Evolutionary conservation across 352 stramenopile genomes (phyloP), one percentile per base, ranked within the genome.

Genomic region (Pseudoperonospora humuli): DNA sequence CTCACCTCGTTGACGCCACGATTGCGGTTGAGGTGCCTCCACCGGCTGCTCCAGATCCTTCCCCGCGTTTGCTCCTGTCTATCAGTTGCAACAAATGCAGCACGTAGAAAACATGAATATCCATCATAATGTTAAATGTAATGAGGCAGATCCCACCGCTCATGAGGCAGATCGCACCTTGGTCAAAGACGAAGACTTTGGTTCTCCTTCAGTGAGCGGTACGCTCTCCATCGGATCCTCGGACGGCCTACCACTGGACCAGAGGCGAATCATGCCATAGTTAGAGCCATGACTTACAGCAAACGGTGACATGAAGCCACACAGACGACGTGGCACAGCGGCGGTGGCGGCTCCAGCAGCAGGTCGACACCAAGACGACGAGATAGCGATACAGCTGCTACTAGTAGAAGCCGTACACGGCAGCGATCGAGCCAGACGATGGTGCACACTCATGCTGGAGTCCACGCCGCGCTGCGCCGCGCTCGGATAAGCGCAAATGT

Each of bases 1-100:
- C 61, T 93, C 87, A 44, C 72, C 75, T 29, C 76, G 73, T 43
- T 85, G 62, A 27, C 60, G 61, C 74, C 75, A 89, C 27, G 74
- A 75, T 13, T 52, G 64, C 39, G 29, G 39, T 28, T 47, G 23
- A 18, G 25, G 5, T 24, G 54, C 35, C 2, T 42, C 53, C 11
- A 14, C 13, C 1, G 25, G 21, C 7, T 61, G 53, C 21, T 50
- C 51, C 2, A 61, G 43, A 17, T 75, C 54, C 7, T 65, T 50
- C 14, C 56, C 53, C 11, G 19, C 13, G 5, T 61, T 38, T 9
- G 42, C 37, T 35, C 7, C 31, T 1, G 2, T 19, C 45, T 53
- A 29, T 18, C 5, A 41, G 28, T n/a, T n/a, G n/a, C 23, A 57
- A 3, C 10, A 28, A 8, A 8, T 13, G 25, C 28, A 39, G 24